Evolutionary conservation across 768 basidiomycete genomes (phyloP), one percentile per base, ranked within the genome.

Genomic region (Psilocybe azurescens): DNA sequence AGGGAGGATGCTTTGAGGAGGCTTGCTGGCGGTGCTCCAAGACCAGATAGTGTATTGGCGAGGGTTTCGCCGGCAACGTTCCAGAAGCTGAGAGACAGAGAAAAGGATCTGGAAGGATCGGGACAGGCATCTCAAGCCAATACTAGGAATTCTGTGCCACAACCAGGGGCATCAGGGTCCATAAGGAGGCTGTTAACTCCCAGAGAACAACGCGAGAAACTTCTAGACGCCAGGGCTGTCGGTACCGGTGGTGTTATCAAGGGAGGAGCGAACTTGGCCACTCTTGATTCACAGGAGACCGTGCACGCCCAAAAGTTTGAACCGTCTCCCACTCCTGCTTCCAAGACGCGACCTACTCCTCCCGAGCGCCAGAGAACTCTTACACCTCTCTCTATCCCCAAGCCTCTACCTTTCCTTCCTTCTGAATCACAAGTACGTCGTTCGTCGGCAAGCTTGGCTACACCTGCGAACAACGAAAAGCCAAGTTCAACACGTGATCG

Each of bases 131-230:
- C 71, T 63, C 52, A 61, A 39, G 50, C 55, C 20, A 48, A 41
- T 54, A 33, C 55, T 47, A 32, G 64, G 52, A 55, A 57, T 13
- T 52, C 60, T 33, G 18, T 36, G 10, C 16, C 63, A 24, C 52
- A 38, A 10, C 13, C 59, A 3, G 51, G 33, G 16, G 5, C 47
- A 24, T 60, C 58, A 8, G 62, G 59, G 5, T 73, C 81, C 0
- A 78, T 79, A 8, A 81, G 89, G 47, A 79, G 87, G 46, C 69
- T 89, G 46, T 84, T 87, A 63, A 78, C 84, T 0, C 85, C 87
- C 2, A 78, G 87, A 44, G 86, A 89, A 46, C 82, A 83, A 41
- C 77, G 83, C 24, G 83, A 84, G 65, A 77, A 81, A 48, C 72
- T 77, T 58, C 48, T 70, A 53, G 67, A 72, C 33, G 65, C 60